phyloP scores from a whole-genome alignment of 2,329 filamentous ascomycete species.

The Zymoseptoria crescenta region DNA sequence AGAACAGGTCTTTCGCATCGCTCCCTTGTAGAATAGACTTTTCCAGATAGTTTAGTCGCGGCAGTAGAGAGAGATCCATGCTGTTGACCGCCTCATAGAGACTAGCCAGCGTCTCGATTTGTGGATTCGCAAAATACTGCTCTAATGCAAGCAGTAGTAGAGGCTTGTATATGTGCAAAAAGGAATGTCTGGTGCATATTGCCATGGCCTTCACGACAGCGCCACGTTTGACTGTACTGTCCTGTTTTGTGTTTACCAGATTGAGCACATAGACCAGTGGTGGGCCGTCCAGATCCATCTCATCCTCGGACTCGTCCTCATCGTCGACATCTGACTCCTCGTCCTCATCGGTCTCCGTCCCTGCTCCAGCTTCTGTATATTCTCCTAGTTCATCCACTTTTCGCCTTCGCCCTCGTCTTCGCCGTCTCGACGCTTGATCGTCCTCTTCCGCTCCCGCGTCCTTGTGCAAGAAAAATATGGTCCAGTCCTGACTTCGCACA shows the following conservation, averaged over 20 bases:
- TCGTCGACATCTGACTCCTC: conserved; percentile 45
- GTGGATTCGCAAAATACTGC: conserved; percentile 91
- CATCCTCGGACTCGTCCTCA: conserved; percentile 41
- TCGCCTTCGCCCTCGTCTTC: conserved; percentile 33
- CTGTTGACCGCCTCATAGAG: conserved; percentile 89
- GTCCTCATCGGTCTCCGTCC: conserved; percentile 42
- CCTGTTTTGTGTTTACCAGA: conserved; percentile 94
- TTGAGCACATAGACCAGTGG: conserved; percentile 96
- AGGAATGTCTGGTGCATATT: conserved; percentile 94
- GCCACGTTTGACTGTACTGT: conserved; percentile 83
- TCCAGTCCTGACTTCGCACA: conserved; percentile 93
- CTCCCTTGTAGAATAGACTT: conserved; percentile 78
- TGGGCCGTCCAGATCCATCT: conserved; percentile 63
- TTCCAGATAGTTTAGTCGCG: conserved; percentile 74
- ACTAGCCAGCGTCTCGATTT: conserved; percentile 76
- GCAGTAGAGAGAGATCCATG: conserved; percentile 95
- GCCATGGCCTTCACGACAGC: conserved; percentile 98
- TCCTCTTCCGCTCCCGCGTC: conserved; percentile 81
- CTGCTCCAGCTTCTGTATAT: conserved; percentile 45
- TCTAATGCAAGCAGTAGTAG: conserved; percentile 83
- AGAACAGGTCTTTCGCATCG: conserved; percentile 91
- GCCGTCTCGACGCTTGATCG: conserved; percentile 50
- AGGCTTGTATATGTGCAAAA: conserved; percentile 98
- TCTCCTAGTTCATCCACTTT: conserved; percentile 41
- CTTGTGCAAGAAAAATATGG: conserved; percentile 97